phyloP scores from a whole-genome alignment of 371 early-diverging fungal genomes.

The Dichotomocladium elegans region DNA sequence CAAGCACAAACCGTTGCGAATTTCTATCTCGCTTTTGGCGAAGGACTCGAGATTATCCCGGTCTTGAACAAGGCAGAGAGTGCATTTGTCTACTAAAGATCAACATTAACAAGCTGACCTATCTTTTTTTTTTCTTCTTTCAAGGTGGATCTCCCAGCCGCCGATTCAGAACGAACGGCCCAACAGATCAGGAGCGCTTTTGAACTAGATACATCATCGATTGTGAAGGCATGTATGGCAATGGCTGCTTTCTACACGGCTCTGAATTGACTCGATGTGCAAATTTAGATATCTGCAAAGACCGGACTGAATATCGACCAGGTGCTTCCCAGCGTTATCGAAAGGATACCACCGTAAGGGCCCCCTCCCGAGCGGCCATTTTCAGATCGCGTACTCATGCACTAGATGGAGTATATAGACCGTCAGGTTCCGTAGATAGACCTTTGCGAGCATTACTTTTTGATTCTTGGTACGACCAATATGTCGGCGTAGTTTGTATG shows the following conservation, averaged over 20 bases:
- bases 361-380: neutral
- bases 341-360: conserved; percentile 68
- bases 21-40: conserved; percentile 90
- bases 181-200: conserved; percentile 85
- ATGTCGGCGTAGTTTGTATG: conserved; percentile 93
- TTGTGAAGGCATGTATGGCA: conserved; percentile 25
- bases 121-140: neutral
- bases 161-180: conserved; percentile 75
- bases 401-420: too few relatives aligned
- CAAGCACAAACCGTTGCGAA: conserved; percentile 97
- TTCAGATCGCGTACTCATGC: conserved; percentile 1
- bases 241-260: neutral
- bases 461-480: conserved; percentile 96
- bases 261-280: neutral
- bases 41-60: conserved; percentile 85
- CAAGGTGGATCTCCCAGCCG: conserved; percentile 86
- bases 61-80: conserved; percentile 94
- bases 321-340: conserved; percentile 76
- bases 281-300: conserved; percentile 83
- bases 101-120: neutral
- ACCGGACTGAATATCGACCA: conserved; percentile 76
- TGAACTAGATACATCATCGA: conserved; percentile 69
- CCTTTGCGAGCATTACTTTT: conserved; percentile 87
- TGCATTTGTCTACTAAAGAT: neutral
- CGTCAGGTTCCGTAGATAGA: conserved; percentile 52